Base-by-base conservation (phyloP, 768 basidiomycete genomes). In the Tricholoma terreum region DNA sequence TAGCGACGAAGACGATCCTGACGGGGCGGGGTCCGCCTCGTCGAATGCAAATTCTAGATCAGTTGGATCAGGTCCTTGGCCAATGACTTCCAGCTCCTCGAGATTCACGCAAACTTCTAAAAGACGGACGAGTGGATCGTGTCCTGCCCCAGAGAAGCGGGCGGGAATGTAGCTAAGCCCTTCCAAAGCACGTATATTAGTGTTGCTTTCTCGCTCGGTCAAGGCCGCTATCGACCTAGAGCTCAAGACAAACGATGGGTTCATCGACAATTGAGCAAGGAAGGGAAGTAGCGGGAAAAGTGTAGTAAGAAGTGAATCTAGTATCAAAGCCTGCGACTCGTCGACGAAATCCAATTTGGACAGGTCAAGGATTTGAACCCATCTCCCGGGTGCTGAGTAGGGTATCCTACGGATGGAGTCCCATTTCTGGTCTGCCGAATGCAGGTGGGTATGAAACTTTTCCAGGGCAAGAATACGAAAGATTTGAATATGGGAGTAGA, bases 341-440 rank as follows among this genome's bases (percentile, higher is more conserved):
- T 80, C 73, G 46, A 65, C 66, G 62, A 74, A 76, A 43, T 68
- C 62, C 33, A 90, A 62, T 19, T 72, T 69, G 4, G 89, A 85
- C 6, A 97, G 73, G 69, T 96, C 88, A 21, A 97, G 76, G 9
- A 68, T 70, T 57, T 86, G 87, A 1, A 96, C 84, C 89, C 92
- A 95, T 67, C 94, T 80, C 27, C 94, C 94, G 1, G 94, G 94
- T 0, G 88, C 81, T 4, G 92, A 94, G 65, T 88, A 90, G 0
- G 90, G 90, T 61, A 90, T 92, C 50, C 94, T 82, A 52, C 90
- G 84, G 56, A 96, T 85, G 43, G 91, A 90, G 64, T 94, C 92
- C 94, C 94, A 96, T 65, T 80, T 82, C 62, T 83, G 79, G 59
- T 96, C 93, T 6, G 87, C 85, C 30, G 67, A 63, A 57, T 78